Evolutionary conservation across 495 filamentous ascomycete species (phyloP), one percentile per base, ranked within the genome.

Genomic region (Entonaema liquescens): DNA sequence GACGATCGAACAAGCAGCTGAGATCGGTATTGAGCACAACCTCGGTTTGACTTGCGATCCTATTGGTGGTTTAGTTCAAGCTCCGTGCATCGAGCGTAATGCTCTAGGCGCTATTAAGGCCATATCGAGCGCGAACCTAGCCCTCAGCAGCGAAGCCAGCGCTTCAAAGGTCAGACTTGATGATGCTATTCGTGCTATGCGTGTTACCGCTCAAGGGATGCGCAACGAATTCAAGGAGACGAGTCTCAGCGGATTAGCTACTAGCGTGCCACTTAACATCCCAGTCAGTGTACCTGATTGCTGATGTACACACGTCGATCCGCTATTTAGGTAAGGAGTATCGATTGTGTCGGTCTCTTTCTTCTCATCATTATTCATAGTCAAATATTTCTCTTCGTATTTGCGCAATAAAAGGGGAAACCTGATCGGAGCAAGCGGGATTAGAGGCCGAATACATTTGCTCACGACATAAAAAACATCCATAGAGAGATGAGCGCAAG

Each of bases 211-310:
- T 19, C 65, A 78, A 26, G 77, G 77, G 4, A 79, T 79, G 77
- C 59, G 77, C 0, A 78, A 78, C 29, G 77, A 79, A 67, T 79
- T 79, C 65, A 79, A 79, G 58, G 77, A 79, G 69, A 79, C 77
- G 17, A 79, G 77, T 36, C 73, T 79, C 13, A 79, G 77, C 33
- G 77, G 77, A 0, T 42, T 79, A 17, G 77, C 77, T 33, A 79
- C 74, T 0, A 79, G 77, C 36, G 77, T 79, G 53, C 76, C 77
- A 2, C 56, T 79, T 3, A 69, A 78, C 44, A 79, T 79, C 28
- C 77, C 77, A 5, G 77, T 79, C 17, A 79, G 77, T 52, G 76
- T 78, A 53, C 77, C 77, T 0, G 77, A 79, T 49, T 79, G 77
- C 38, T 79, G 53, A 72, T 59, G 15, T 7, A 29, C 15, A 2